Evolutionary conservation across 768 basidiomycete species (phyloP), one percentile per base, ranked within the genome.

Genomic region (Infundibulicybe gibba): DNA sequence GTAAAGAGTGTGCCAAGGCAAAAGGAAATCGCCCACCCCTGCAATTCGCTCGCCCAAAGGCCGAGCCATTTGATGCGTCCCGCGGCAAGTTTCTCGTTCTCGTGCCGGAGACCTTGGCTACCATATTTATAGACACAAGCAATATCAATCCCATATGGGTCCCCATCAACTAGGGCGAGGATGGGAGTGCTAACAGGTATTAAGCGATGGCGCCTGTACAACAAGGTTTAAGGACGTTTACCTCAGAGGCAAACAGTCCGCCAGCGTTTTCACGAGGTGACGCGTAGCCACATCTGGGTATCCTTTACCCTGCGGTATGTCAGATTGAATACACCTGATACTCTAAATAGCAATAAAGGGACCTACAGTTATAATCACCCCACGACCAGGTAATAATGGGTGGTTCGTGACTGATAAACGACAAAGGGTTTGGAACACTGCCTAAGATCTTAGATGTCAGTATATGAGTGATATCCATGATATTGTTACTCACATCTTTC

Each of bases 241-340:
- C 92, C 65, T 66, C 35, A 63, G 39, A 2, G 86, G 85, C 15
- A 92, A 74, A 31, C 77, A 76, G 33, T 83, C 75, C 1, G 86
- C 76, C 2, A 98, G 71, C 0, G 76, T 80, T 48, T 82, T 81
- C 39, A 94, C 79, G 6, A 98, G 74, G 53, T 94, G 84, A 6
- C 93, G 77, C 0, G 97, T 95, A 2, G 93, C 87, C 3, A 97
- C 66, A 60, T 99, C 97, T 0, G 97, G 97, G 65, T 95, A 98
- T 2, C 97, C 97, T 62, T 97, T 98, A 0, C 97, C 97, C 94
- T 97, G 54, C 9, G 44, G 12, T 25, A 32, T 5, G 25, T 13
- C 15, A 34, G 47, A 25, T 45, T 31, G 12, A 32, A 17, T 5
- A 42, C 14, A 20, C 32, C 38, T 16, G 31, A 17, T 32, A 47